A percentile compares a stretch with the other conserved stretches of the same genome.
Evolutionary conservation across 2,329 filamentous ascomycete genomes (phyloP).

Genomic region (Pseudogymnoascus sp.): DNA sequence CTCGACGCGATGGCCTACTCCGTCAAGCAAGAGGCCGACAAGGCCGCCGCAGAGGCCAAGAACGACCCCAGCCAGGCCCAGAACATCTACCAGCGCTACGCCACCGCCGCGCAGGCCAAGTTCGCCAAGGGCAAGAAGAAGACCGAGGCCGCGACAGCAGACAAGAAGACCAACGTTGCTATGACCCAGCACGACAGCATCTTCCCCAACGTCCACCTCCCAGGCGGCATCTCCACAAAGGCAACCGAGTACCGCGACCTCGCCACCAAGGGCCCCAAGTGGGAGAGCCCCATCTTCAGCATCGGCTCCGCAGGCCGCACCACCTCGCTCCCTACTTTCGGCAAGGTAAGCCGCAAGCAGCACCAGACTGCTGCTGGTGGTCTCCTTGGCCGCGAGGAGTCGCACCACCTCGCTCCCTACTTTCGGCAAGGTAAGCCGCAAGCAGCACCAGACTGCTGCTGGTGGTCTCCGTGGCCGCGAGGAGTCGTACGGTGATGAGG

Average conservation of each 20-base stretch:
- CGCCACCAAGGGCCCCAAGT: conserved; percentile 79
- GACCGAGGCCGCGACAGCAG: conserved; percentile 57
- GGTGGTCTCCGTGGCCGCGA: conserved; percentile 21
- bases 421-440: conserved; percentile 46
- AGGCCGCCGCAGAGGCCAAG: conserved; percentile 57
- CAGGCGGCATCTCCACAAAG: conserved; percentile 84
- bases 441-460: conserved; percentile 31
- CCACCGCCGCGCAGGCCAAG: conserved; percentile 64
- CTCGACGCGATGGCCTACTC: conserved; percentile 66
- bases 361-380: conserved; percentile 24
- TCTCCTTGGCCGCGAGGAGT: conserved; percentile 16
- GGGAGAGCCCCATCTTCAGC: conserved; percentile 90
- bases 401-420: conserved; percentile 53
- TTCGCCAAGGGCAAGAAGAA: conserved; percentile 71
- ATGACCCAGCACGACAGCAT: conserved; percentile 83
- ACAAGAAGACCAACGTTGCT: conserved; percentile 74
- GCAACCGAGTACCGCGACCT: conserved; percentile 89
- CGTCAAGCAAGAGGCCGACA: conserved; percentile 76
- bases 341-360: conserved; percentile 48
- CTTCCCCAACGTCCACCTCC: conserved; percentile 80
- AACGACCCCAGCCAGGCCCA: conserved; percentile 63
- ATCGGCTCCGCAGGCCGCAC: conserved; percentile 73
- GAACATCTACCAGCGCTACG: conserved; percentile 84
- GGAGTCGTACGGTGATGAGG: not conserved
- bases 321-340: conserved; percentile 55